Conservation (phyloP, 495 filamentous ascomycete genomes). For the Aspergillus nidulans region DNA sequence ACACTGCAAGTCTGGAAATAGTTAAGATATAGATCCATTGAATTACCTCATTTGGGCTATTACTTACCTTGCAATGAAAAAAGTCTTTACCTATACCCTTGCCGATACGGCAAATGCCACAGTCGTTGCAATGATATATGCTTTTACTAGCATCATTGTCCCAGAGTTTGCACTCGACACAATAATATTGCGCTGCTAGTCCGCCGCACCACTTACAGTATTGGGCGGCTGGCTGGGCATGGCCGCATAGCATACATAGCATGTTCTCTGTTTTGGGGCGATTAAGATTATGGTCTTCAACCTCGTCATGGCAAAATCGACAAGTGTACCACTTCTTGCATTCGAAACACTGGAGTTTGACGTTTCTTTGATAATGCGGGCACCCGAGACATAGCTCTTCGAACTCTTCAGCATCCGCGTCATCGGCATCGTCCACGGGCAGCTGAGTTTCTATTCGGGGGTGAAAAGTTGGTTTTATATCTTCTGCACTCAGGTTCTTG, state of each 20-base stretch:
- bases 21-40: constrained; percentile 8
- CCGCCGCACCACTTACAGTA: constrained; percentile 71
- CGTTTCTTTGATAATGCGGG: constrained; percentile 89
- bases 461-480: constrained; percentile 68
- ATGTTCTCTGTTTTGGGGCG: constrained; percentile 86
- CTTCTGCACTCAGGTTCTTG: constrained; percentile 66
- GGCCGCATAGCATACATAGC: constrained; percentile 95
- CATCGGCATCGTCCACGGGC: constrained; percentile 40
- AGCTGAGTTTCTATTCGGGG: constrained; percentile 41
- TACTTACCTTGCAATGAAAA: constrained; percentile 88
- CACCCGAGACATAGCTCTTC: constrained; percentile 63
- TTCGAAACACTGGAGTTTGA: constrained; percentile 87
- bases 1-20: constrained; percentile 72
- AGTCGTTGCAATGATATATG: constrained; percentile 96
- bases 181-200: constrained; percentile 91
- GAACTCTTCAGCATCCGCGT: constrained; percentile 37
- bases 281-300: constrained; percentile 76
- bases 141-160: constrained; percentile 86
- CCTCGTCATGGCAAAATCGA: constrained; percentile 87
- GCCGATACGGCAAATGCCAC: constrained; percentile 90
- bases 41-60: background rate
- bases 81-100: constrained; percentile 93
- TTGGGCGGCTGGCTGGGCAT: constrained; percentile 76
- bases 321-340: constrained; percentile 95
- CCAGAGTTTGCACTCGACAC: constrained; percentile 89